Percentiles rank a stretch among this genome's conserved stretches.
These are phyloP conservation scores for Cladosporium halotolerans DNA, from an alignment of 2,329 filamentous ascomycete genomes.

Conservation along the genomic window DNA sequence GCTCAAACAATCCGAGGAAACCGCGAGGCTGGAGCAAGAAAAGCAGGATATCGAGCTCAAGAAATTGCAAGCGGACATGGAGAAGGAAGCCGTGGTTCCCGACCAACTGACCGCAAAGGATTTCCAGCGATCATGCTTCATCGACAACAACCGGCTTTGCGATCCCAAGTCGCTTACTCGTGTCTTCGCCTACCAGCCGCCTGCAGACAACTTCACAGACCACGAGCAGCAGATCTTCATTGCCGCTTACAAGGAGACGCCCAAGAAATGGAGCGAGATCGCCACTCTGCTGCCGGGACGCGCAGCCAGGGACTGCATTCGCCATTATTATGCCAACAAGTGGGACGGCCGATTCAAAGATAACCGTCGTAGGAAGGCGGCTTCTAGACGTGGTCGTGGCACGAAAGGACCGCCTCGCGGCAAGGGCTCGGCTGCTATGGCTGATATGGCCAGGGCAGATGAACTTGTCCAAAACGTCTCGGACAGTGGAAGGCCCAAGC, in stretches of 20 bases:
- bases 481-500: conserved; percentile 44
- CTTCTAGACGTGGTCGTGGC: conserved; percentile 34
- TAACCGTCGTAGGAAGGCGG: conserved; percentile 52
- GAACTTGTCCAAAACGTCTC: conserved; percentile 34
- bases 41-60: conserved; percentile 45
- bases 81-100: conserved; percentile 70
- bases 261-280: conserved; percentile 78
- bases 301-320: conserved; percentile 73
- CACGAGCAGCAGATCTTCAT: conserved; percentile 67
- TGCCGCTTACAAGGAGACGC: conserved; percentile 65
- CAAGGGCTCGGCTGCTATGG: conserved; percentile 54
- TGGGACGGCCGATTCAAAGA: conserved; percentile 70
- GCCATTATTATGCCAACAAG: conserved; percentile 79
- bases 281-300: conserved; percentile 61
- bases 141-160: conserved; percentile 60
- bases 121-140: conserved; percentile 52
- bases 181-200: conserved; percentile 65
- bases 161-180: conserved; percentile 61
- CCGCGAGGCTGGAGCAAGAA: conserved; percentile 63
- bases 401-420: conserved; percentile 40
- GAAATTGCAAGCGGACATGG: conserved; percentile 65
- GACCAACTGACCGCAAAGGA: conserved; percentile 60
- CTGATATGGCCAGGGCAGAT: conserved; percentile 50
- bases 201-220: conserved; percentile 66
- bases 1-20: conserved; percentile 65